Base-by-base conservation (phyloP, 345 rosid genomes). In the Salix suchowensis region DNA sequence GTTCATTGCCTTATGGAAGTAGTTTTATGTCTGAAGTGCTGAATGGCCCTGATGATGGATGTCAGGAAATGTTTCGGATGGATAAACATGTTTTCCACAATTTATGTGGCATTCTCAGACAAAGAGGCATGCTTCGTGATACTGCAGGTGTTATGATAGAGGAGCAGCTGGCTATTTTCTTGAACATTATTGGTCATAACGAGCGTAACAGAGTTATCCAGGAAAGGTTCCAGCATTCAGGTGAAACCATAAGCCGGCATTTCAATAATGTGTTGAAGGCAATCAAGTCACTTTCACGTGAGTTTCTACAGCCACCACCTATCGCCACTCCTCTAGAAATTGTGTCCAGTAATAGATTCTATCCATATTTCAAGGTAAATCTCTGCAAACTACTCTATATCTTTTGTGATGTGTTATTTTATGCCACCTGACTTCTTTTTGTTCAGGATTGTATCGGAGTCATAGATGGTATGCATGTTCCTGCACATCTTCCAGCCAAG, bases 241-340 rank as follows among this genome's bases (percentile, higher is more conserved):
- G 96, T 67, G 97, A 93, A 86, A 91, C 94, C 78, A 87, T 93
- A 58, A 91, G 96, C 85, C 89, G 93, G 52, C 88, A 93, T 82
- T 91, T 93, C 79, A 93, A 88, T 74, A 89, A 86, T 82, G 97
- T 91, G 71, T 32, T 93, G 76, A 93, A 90, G 88, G 94, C 92
- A 7, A 82, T 93, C 84, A 93, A 86, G 89, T 89, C 93, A 34
- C 81, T 90, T 72, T 88, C 97, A 4, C 90, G 90, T 28, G 90
- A 88, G 70, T 84, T 91, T 76, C 69, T 89, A 71, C 88, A 85
- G 71, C 83, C 89, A 40, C 85, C 86, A 26, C 81, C 84, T 28
- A 54, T 67, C n/a, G 73, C 48, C 37, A 85, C 89, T 76, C 86
- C 94, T 23, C 66, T 30, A 1, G 87, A 88, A 77, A 85, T 88